These are phyloP conservation scores for sunflower (Helianthus annuus) DNA, from an alignment of 129 eudicot species.

Conservation along the genomic window HanXRQr2.0-SUNRISE NC_035442.2:107144577-107145076, in stretches of 20 bases:
- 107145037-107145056: neutral
- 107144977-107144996: slow-evolving; percentile 21
- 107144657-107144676: slow-evolving; percentile 31
- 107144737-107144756: slow-evolving; percentile 3
- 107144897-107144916: slow-evolving; percentile 19
- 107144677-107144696: slow-evolving; percentile 28
- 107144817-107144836: slow-evolving; percentile 18
- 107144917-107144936: slow-evolving; percentile 24
- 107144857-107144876: slow-evolving; percentile 12
- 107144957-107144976: slow-evolving; percentile 13
- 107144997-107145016: slow-evolving; percentile 7
- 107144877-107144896: slow-evolving; percentile 22
- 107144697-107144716: slow-evolving; percentile 28
- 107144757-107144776: slow-evolving; percentile 18
- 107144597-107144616: slow-evolving; percentile 15
- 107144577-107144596: slow-evolving; percentile 31
- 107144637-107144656: slow-evolving; percentile 5
- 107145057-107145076: neutral
- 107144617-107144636: slow-evolving; percentile 1
- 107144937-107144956: slow-evolving; percentile 23
- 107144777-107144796: slow-evolving; percentile 21
- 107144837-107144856: slow-evolving; percentile 24
- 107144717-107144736: slow-evolving; percentile 28
- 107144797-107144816: slow-evolving; percentile 21
- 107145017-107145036: neutral